These are phyloP conservation scores for Plasmodium yoelii DNA, from an alignment of 169 alveolate species.

Conservation along the genomic window DNA sequence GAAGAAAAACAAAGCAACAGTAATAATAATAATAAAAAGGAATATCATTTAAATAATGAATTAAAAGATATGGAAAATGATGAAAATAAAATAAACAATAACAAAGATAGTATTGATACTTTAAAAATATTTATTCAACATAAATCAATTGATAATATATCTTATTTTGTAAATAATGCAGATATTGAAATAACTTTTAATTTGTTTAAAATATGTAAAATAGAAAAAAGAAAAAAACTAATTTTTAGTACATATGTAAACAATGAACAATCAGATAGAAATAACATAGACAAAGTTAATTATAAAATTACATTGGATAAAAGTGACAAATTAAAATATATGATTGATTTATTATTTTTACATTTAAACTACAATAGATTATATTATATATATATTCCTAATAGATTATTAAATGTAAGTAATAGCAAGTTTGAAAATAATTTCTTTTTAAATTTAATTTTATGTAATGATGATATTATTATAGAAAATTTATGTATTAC, in stretches of 20 bases:
- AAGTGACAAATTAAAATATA: slow-evolving; percentile 49
- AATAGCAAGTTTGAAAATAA: slow-evolving; percentile 25
- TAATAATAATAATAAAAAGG: not conserved
- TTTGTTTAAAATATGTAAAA: slow-evolving; percentile 46
- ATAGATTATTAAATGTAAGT: slow-evolving; percentile 9
- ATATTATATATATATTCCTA: slow-evolving; percentile 55
- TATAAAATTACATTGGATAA: slow-evolving; percentile 57
- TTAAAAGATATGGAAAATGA: not conserved
- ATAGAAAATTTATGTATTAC: slow-evolving; percentile 59
- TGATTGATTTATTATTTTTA: slow-evolving; percentile 59
- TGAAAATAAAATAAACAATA: slow-evolving; percentile 31
- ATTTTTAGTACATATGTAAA: slow-evolving; percentile 54
- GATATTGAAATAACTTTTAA: slow-evolving; percentile 34
- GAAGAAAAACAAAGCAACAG: slow-evolving; percentile 14
- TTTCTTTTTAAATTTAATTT: slow-evolving; percentile 37
- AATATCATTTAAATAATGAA: not conserved
- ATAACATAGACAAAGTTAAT: slow-evolving; percentile 5
- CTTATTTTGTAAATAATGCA: slow-evolving; percentile 45
- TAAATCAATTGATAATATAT: slow-evolving; percentile 45
- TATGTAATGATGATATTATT: slow-evolving; percentile 41
- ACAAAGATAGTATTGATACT: not conserved
- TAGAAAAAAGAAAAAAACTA: slow-evolving; percentile 22
- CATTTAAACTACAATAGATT: slow-evolving; percentile 69
- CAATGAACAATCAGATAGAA: not conserved
- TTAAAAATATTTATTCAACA: slow-evolving; percentile 64